Base-by-base conservation (phyloP, 345 rosid genomes). In the Viola odorata region DNA sequence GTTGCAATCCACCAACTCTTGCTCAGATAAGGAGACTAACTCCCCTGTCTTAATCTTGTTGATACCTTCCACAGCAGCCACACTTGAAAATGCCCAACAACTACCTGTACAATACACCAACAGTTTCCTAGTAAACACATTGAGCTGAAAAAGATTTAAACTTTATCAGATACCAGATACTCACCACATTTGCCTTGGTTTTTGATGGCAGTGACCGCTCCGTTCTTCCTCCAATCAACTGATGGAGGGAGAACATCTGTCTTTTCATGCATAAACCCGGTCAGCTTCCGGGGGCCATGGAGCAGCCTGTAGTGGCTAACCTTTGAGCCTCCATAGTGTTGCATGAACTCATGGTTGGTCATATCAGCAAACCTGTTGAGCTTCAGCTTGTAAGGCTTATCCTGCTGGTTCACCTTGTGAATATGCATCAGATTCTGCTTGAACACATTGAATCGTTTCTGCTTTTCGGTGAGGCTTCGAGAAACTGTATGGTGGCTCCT, bases 31-130 rank as follows among this genome's bases (percentile, higher is more conserved):
- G 12, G 66, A 70, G 14, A 69, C 41, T 6, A 78, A 68, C 60
- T 68, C 59, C 3, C 80, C 75, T 37, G 79, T 73, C 51, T 75
- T 78, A 38, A 81, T 73, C 51, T 81, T 65, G 80, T 78, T 78
- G n/a, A 75, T 63, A 10, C 77, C 65, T 52, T 81, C 80, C 47
- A 75, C 69, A 10, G 78, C 74, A 16, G 69, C 80, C 2, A 77
- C 76, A 14, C 63, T 72, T 47, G 80, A 81, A 62, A 70, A 77
- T 49, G 82, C 78, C 80, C 77, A 63, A 17, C 75, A 75, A 52
- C 78, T 69, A 52, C 82, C 77, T 75, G 32, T 23, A 56, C 6
- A 52, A 32, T 37, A 69, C 49, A 69, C 4, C 12, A 64, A 7
- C 6, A 16, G 48, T 51, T 16, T 4, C 41, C 12, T 37, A 36